These are phyloP conservation scores for Lasiosphaeris hirsuta DNA, from an alignment of 495 filamentous ascomycete genomes.

Conservation along the genomic window DNA sequence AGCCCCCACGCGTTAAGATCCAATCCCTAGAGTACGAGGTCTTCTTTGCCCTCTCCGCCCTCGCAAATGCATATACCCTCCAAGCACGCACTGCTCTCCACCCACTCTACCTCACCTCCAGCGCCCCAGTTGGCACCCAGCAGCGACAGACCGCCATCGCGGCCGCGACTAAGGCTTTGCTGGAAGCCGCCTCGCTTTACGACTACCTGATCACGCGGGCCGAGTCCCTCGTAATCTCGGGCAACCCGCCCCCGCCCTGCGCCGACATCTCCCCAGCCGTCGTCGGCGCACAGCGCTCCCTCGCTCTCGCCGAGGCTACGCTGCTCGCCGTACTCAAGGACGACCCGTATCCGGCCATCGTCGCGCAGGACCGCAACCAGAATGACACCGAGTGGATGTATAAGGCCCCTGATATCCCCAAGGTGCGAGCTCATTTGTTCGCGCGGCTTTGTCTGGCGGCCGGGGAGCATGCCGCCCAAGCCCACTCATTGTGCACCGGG, in stretches of 20 bases:
- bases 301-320: constrained; percentile 84
- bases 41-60: constrained; percentile 69
- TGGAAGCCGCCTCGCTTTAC: constrained; percentile 77
- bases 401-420: constrained; percentile 76
- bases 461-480: constrained; percentile 62
- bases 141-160: constrained; percentile 66
- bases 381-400: constrained; percentile 92
- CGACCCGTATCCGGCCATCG: constrained; percentile 80
- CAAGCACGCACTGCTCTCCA: constrained; percentile 59
- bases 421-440: constrained; percentile 82
- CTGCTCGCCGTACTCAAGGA: constrained; percentile 87
- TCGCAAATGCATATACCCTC: constrained; percentile 68
- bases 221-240: constrained; percentile 23
- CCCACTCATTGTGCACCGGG: constrained; percentile 48
- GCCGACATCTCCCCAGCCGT: constrained; percentile 62
- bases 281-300: constrained; percentile 65
- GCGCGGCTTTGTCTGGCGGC: constrained; percentile 82
- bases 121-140: constrained; percentile 58
- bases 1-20: constrained; percentile 60
- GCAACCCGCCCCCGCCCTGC: constrained; percentile 31
- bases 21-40: constrained; percentile 79
- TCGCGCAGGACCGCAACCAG: constrained; percentile 71
- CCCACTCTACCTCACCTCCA: constrained; percentile 50
- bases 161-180: constrained; percentile 71
- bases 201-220: constrained; percentile 57